Evolutionary conservation across 768 basidiomycete species (phyloP).

Genomic region (Coprinellus micaceus): DNA sequence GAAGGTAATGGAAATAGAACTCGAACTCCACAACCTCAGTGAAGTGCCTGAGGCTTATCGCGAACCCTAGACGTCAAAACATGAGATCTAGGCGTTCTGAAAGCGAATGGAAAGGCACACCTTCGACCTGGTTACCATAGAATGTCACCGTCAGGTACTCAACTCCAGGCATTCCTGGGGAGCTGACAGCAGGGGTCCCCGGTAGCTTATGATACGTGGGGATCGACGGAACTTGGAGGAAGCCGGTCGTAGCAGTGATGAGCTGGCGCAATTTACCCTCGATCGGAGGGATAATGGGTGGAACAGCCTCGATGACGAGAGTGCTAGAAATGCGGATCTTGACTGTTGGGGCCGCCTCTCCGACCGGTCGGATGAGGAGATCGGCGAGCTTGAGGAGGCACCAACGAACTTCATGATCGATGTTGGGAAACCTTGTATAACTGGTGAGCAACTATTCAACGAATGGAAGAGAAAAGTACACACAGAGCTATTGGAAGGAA

Average conservation of each 20-base stretch:
- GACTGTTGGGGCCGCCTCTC: slow-evolving; percentile 84
- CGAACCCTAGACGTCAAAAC: too few relatives aligned
- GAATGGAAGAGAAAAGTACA: slow-evolving; percentile 11
- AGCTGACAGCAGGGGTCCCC: slow-evolving; percentile 25
- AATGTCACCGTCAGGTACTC: too few relatives aligned
- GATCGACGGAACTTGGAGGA: slow-evolving; percentile 38
- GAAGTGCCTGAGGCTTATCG: too few relatives aligned
- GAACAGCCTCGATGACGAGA: slow-evolving; percentile 59
- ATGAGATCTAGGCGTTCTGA: too few relatives aligned
- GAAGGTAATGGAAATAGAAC: too few relatives aligned
- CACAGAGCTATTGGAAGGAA: slow-evolving; percentile 82
- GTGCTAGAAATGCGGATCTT: slow-evolving; percentile 76
- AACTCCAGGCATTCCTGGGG: slow-evolving; percentile 23
- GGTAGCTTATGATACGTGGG: slow-evolving; percentile 56
- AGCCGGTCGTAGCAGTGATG: slow-evolving; percentile 33
- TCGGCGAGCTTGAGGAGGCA: slow-evolving; percentile 90
- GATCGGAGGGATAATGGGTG: slow-evolving; percentile 52
- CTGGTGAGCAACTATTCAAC: slow-evolving; percentile 20
- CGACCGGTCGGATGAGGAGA: slow-evolving; percentile 74
- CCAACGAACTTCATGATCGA: slow-evolving; percentile 88
- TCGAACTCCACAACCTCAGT: too few relatives aligned
- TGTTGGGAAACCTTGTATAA: slow-evolving; percentile 55
- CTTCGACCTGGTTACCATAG: too few relatives aligned
- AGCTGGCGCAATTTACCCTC: slow-evolving; percentile 46
- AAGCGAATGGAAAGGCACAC: too few relatives aligned